Evolutionary conservation across 2,329 filamentous ascomycete genomes (phyloP).

Genomic region (Blastomyces gilchristii): DNA sequence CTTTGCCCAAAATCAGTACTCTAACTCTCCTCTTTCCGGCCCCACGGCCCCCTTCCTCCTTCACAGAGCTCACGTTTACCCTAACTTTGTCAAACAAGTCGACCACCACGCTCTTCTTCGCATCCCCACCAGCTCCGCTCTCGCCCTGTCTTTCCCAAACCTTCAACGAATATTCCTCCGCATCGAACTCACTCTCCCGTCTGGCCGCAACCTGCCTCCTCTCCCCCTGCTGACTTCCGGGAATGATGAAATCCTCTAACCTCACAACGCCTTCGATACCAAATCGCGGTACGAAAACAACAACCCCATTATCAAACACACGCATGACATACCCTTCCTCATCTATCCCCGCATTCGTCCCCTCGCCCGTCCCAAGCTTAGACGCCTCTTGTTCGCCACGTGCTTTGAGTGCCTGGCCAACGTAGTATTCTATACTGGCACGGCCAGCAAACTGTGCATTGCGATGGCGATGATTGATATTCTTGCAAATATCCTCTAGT

Average conservation of each 20-base stretch:
- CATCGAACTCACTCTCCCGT: conserved; percentile 73
- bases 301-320: conserved; percentile 94
- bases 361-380: conserved; percentile 18
- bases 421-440: conserved; percentile 93
- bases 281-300: conserved; percentile 90
- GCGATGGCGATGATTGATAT: conserved; percentile 94
- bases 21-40: conserved; percentile 76
- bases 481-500: conserved; percentile 89
- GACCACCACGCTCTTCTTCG: conserved; percentile 42
- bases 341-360: conserved; percentile 40
- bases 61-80: conserved; percentile 82
- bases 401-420: conserved; percentile 86
- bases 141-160: conserved; percentile 49
- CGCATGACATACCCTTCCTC: conserved; percentile 96
- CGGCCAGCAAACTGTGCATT: conserved; percentile 94
- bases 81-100: conserved; percentile 88
- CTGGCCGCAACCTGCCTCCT: conserved; percentile 15
- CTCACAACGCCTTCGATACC: conserved; percentile 89
- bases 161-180: conserved; percentile 69
- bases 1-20: conserved; percentile 31
- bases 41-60: conserved; percentile 60
- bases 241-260: conserved; percentile 65
- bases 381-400: conserved; percentile 40
- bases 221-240: conserved; percentile 22
- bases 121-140: conserved; percentile 27